phyloP scores from a whole-genome alignment of 257 asterid genomes.

The Nicotiana obtusifolia region DNA sequence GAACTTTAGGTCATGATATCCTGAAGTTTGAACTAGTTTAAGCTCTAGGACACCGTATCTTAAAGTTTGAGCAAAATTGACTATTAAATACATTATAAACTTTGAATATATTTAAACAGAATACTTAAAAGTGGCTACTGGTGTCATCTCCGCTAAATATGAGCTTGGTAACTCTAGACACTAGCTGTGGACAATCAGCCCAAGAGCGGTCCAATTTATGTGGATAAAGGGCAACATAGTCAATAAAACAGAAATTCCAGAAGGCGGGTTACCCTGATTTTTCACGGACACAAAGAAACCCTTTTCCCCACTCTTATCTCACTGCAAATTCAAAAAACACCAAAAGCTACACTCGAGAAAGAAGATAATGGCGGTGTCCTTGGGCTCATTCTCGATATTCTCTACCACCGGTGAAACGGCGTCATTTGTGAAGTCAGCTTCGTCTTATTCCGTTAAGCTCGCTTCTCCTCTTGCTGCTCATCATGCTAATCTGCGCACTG shows the following conservation, averaged over 20 bases:
- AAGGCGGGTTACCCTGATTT: slow-evolving; percentile 17
- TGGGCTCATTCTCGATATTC: slow-evolving; percentile 35
- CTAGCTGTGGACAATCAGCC: not conserved
- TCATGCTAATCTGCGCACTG: slow-evolving; percentile 29
- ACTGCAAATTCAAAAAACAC: not conserved
- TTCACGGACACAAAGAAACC: slow-evolving; percentile 8
- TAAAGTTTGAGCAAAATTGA: too few relatives aligned
- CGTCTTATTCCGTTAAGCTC: not conserved
- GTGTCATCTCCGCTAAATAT: too few relatives aligned
- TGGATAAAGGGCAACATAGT: slow-evolving; percentile 10
- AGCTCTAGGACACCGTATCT: too few relatives aligned
- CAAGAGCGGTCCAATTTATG: not conserved
- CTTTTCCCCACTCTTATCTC: slow-evolving; percentile 33
- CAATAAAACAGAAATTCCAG: not conserved
- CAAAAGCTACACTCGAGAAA: not conserved
- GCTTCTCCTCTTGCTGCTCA: not conserved
- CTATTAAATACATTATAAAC: too few relatives aligned
- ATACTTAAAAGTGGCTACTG: too few relatives aligned
- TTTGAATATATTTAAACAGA: too few relatives aligned
- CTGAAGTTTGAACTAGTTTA: too few relatives aligned
- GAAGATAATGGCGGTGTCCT: slow-evolving; percentile 49
- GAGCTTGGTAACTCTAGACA: not conserved
- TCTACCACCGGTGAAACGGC: slow-evolving; percentile 30
- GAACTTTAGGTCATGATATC: too few relatives aligned
- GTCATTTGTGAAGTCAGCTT: slow-evolving; percentile 28